Evolutionary conservation across 371 early-diverging fungal genomes (phyloP), one percentile per base, ranked within the genome.

Genomic region (Caulochytrium protostelioides): DNA sequence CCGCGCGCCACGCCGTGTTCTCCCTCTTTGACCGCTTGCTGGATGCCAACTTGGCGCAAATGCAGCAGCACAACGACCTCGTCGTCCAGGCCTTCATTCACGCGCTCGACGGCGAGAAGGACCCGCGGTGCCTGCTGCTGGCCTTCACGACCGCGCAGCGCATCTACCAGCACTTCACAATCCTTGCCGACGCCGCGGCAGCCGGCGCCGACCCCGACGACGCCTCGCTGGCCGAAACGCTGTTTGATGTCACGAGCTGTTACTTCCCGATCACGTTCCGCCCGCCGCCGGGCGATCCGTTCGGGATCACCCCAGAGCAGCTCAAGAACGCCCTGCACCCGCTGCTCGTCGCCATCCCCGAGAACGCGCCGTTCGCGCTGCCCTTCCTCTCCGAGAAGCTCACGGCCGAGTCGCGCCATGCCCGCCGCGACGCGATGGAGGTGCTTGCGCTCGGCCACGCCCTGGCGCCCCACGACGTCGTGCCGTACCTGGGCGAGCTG

Each of bases 191-290:
- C 50, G 79, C 74, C 54, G 5, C 10, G 18, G 13, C 6, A 12
- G 15, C 17, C 6, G 21, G 12, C 28, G 10, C 31, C 8, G 4
- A 14, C n/a, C n/a, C n/a, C n/a, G n/a, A n/a, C n/a, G n/a, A n/a
- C n/a, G 34, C 13, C 10, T n/a, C 7, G 26, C 6, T 17, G 6
- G 20, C 12, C 32, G 21, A 31, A 21, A 17, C n/a, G n/a, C 43
- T 92, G 28, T 95, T 94, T 47, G 91, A 95, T 40, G 76, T 85
- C 13, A 70, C 82, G 17, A 94, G 83, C 40, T 90, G 91, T 59
- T 97, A 97, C 60, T 97, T 97, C 46, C 97, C 97, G 0, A 94
- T 97, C 47, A 92, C 97, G 1, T 97, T 91, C 53, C 76, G 78
- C 49, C 79, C 89, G 5, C 83, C 87, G 0, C 84, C 85, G 22